Base-by-base conservation (phyloP, 2,329 filamentous ascomycete species). In the Chaetomiaceae sp. region DNA sequence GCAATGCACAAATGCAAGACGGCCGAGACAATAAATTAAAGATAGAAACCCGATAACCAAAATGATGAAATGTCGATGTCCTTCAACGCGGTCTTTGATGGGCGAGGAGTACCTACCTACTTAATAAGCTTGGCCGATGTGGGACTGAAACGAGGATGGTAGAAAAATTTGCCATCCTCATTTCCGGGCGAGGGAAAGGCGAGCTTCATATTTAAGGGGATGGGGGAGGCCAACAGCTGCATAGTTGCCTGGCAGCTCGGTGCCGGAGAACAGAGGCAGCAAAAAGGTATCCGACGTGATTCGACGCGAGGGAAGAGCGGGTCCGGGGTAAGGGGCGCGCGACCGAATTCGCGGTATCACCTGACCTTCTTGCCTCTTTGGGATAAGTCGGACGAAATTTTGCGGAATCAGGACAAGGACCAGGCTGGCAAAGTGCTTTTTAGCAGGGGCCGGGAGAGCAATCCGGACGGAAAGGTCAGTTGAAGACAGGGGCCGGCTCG, bases 211-310 rank as follows among this genome's bases (percentile, higher is more conserved):
- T 57, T 53, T 54, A 55, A 37, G 38, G 34, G 36, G 26, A 49
- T 45, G 42, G 27, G 37, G 45, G 41, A 22, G 39, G 43, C 41
- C 43, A 36, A 27, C 38, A 48, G 33, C 47, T 58, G 56, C 56
- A 54, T 26, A 49, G 56, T 52, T 58, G 56, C 56, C 56, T 58
- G 48, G 51, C 15, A 40, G 30, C 50, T 54, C 43, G 51, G 53
- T 53, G 26, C 51, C 48, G 45, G 37, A 53, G 51, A 50, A 47
- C 45, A 54, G 33, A 24, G 26, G 26, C 42, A 42, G 29, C 27
- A 22, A 38, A 41, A 33, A 38, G 18, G 30, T 42, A 29, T 44
- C 49, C 54, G 42, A 32, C 29, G 29, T 14, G 29, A 57, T 51
- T 53, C 42, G 52, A 52, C 54, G 51, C 53, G 56, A n/a, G n/a